Conservation (phyloP, 352 stramenopile species). For the Halophytophthora batemanensis region DNA sequence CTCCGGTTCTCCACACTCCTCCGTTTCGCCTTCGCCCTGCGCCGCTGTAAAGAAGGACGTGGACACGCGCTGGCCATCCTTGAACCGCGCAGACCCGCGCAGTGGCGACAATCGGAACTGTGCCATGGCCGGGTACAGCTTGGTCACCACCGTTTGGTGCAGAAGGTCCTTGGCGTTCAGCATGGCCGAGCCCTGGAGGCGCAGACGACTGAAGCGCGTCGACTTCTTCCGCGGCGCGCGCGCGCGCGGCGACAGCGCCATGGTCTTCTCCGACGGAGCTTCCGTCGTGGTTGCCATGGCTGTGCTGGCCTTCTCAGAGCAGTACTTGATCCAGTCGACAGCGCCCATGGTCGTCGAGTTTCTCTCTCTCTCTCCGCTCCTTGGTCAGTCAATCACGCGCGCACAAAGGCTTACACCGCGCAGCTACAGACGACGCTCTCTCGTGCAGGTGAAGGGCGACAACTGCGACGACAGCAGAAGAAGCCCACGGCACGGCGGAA, state of each 20-base stretch:
- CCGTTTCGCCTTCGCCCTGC: slow-evolving; percentile 5
- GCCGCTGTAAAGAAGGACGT: slow-evolving; percentile 2
- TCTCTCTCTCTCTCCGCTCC: not conserved
- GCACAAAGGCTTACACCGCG: not conserved
- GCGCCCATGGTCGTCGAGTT: not conserved
- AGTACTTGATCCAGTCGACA: not conserved
- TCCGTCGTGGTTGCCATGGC: slow-evolving; percentile 1
- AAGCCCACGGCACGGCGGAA: not conserved
- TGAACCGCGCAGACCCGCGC: slow-evolving; percentile 26
- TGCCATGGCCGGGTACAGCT: slow-evolving; percentile 42
- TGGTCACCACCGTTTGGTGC: slow-evolving; percentile 43
- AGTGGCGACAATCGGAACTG: slow-evolving; percentile 34
- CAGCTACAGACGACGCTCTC: not conserved
- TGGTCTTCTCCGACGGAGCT: slow-evolving; percentile 1
- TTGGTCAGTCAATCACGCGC: not conserved
- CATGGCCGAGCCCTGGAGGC: slow-evolving; percentile 39
- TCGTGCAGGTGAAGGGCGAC: no score
- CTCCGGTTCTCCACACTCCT: slow-evolving; percentile 10
- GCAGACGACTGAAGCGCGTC: slow-evolving; percentile 29
- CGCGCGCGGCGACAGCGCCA: not conserved
- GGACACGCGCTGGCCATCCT: slow-evolving; percentile 2
- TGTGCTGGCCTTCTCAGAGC: not conserved
- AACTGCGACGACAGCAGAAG: no score
- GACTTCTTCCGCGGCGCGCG: slow-evolving; percentile 9
- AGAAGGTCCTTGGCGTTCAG: slow-evolving; percentile 41